These are phyloP conservation scores for Tagetes erecta DNA, from an alignment of 129 eudicot species.

Conservation along the genomic window DNA sequence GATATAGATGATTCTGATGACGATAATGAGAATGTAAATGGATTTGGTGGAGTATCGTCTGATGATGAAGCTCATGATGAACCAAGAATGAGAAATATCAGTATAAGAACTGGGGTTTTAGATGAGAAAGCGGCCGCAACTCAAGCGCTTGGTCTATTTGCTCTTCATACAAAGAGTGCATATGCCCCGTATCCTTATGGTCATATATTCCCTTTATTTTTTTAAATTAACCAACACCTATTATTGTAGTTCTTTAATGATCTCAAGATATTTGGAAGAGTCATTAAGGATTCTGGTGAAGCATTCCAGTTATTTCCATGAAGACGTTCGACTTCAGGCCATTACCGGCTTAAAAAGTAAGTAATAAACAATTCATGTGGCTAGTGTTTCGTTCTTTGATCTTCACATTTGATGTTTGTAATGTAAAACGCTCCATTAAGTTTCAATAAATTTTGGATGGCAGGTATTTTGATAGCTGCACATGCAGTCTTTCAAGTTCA, in stretches of 20 bases:
- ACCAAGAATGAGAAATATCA: constrained; percentile 92
- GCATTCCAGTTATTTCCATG: constrained; percentile 91
- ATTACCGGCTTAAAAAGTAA: constrained; percentile 79
- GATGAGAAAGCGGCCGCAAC: constrained; percentile 99
- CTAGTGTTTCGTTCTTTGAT: background rate
- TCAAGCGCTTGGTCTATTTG: constrained; percentile 94
- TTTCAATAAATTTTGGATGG: constrained; percentile 28
- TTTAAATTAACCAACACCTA: background rate
- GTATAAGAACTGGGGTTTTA: constrained; percentile 95
- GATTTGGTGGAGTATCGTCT: constrained; percentile 96
- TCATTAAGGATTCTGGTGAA: constrained; percentile 75
- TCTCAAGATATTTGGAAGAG: constrained; percentile 86
- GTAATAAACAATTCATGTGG: constrained; percentile 28
- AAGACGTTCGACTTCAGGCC: constrained; percentile 99
- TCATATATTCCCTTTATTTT: constrained; percentile 31
- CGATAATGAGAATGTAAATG: constrained; percentile 64
- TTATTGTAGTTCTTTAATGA: constrained; percentile 50
- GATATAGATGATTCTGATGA: constrained; percentile 92
- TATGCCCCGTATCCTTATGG: constrained; percentile 93
- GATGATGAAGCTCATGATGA: constrained; percentile 99
- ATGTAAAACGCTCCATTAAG: constrained; percentile 17
- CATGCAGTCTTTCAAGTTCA: constrained; percentile 72
- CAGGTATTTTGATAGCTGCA: constrained; percentile 90
- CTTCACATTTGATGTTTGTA: background rate
- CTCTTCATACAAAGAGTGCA: constrained; percentile 79